Conservation (phyloP, 345 rosid species). For the Mercurialis annua region DNA sequence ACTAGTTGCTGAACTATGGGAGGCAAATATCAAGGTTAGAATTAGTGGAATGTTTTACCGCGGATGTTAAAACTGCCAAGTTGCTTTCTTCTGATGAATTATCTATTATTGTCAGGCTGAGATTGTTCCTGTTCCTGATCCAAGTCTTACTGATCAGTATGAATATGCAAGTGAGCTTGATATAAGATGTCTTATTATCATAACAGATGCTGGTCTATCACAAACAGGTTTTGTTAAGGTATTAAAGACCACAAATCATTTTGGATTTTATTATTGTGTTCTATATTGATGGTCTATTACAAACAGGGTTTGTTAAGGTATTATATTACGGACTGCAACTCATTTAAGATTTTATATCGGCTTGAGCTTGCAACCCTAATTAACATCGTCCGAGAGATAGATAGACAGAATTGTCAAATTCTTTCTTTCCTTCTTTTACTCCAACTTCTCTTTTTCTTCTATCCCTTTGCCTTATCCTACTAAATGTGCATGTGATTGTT, state of each 20-base stretch:
- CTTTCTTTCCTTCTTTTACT: no score
- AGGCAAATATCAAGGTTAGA: constrained; percentile 77
- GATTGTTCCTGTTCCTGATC: constrained; percentile 82
- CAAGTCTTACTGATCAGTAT: constrained; percentile 94
- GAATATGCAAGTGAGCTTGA: constrained; percentile 94
- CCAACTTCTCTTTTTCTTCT: no score
- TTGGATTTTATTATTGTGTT: background rate
- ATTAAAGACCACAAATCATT: constrained; percentile 14
- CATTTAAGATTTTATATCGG: no score
- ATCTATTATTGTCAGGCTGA: constrained; percentile 55
- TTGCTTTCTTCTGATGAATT: constrained; percentile 21
- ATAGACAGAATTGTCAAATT: no score
- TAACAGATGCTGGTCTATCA: constrained; percentile 69
- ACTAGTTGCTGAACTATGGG: constrained; percentile 85
- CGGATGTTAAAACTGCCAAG: constrained; percentile 1
- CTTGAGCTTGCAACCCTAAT: no score
- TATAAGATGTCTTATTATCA: constrained; percentile 78
- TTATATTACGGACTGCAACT: no score
- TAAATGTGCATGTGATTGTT: no score
- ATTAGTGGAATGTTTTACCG: constrained; percentile 4
- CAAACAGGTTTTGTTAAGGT: constrained; percentile 81
- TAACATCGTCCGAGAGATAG: no score
- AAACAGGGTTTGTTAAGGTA: no score
- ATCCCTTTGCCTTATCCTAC: no score
- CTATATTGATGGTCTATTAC: no score